phyloP scores from a whole-genome alignment of 768 basidiomycete genomes.

The Boletus rufocinnamomeus region DNA sequence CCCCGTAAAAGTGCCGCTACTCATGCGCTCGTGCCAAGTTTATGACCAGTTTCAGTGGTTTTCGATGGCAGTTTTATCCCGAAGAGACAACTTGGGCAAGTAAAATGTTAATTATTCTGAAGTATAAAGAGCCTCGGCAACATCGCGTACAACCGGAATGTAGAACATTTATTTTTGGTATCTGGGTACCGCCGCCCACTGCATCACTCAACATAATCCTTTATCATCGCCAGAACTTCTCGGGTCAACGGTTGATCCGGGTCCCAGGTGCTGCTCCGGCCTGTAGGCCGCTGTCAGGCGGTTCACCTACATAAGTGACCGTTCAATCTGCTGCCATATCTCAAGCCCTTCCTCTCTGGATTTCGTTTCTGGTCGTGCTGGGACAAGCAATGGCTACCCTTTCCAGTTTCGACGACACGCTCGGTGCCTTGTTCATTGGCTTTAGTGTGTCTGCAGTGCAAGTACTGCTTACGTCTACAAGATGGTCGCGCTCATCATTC shows the following conservation, averaged over 20 bases:
- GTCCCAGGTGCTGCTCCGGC: not conserved
- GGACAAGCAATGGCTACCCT: conserved; percentile 17
- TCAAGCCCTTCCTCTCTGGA: not conserved
- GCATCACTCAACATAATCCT: not conserved
- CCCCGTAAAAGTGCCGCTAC: conserved; percentile 3
- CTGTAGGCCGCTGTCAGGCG: conserved; percentile 10
- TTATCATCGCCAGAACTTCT: conserved; percentile 7
- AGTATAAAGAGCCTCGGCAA: not conserved
- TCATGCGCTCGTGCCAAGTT: not conserved
- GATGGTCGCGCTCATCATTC: conserved; percentile 27
- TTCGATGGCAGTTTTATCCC: conserved; percentile 7
- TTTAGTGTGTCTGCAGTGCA: conserved; percentile 48
- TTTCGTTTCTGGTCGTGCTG: conserved; percentile 1
- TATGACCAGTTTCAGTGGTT: not conserved
- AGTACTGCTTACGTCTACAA: conserved; percentile 8
- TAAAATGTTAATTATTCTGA: conserved; percentile 7
- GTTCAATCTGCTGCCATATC: not conserved
- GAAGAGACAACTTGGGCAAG: not conserved
- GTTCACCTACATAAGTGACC: not conserved
- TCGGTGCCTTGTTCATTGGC: conserved; percentile 63
- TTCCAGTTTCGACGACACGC: conserved; percentile 44
- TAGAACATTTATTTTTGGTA: not conserved
- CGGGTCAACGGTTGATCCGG: conserved; percentile 5
- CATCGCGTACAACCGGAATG: not conserved
- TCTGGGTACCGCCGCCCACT: not conserved